Evolutionary conservation across 2,329 filamentous ascomycete genomes (phyloP).

Genomic region (Verticillium klebahnii): DNA sequence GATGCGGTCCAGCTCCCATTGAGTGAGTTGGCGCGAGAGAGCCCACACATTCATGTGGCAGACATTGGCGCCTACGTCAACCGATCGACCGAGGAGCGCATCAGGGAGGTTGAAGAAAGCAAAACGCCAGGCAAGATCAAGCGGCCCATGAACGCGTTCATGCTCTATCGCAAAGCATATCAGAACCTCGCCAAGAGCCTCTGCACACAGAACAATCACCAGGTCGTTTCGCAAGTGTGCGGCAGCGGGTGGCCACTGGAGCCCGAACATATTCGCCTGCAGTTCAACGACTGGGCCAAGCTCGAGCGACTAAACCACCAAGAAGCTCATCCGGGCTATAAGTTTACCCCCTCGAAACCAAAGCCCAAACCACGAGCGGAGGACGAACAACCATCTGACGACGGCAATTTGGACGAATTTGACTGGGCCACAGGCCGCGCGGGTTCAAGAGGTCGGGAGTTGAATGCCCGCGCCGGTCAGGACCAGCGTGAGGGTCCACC

Average conservation of each 20-base stretch:
- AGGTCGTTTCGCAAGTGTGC: constrained; percentile 83
- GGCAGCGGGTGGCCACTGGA: constrained; percentile 85
- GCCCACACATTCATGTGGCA: constrained; percentile 57
- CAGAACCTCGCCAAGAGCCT: constrained; percentile 80
- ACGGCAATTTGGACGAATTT: constrained; percentile 41
- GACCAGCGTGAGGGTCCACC: constrained; percentile 22
- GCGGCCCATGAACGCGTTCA: constrained; percentile 95
- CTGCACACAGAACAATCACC: constrained; percentile 85
- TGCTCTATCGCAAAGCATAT: constrained; percentile 92
- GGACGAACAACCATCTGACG: constrained; percentile 32
- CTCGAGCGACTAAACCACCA: constrained; percentile 82
- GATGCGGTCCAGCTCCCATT: constrained; percentile 62
- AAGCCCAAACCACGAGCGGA: constrained; percentile 31
- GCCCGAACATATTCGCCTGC: constrained; percentile 62
- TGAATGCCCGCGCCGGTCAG: constrained; percentile 18
- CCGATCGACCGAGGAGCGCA: constrained; percentile 61
- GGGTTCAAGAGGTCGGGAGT: constrained; percentile 21
- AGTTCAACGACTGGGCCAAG: constrained; percentile 75
- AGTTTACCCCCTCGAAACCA: constrained; percentile 81
- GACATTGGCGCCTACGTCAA: constrained; percentile 81
- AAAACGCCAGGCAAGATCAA: constrained; percentile 74
- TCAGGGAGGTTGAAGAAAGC: constrained; percentile 62
- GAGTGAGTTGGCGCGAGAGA: constrained; percentile 64
- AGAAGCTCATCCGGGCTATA: constrained; percentile 83
- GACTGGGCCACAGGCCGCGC: constrained; percentile 31